Evolutionary conservation across 768 basidiomycete genomes (phyloP).

Genomic region (Calocybe gangraenosa): DNA sequence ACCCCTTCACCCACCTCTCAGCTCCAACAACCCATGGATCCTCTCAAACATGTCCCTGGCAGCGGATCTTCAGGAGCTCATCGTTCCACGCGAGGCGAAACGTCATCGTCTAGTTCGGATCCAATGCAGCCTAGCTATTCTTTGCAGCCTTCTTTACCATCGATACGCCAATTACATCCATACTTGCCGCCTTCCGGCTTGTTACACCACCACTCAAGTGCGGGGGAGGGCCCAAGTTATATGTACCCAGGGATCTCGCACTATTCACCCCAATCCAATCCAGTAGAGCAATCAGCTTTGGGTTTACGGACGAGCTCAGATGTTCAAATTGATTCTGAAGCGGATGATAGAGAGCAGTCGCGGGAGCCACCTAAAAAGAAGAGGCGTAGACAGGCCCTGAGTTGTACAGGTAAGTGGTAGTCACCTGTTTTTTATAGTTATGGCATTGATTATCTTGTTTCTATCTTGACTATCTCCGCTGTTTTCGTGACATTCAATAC

Average conservation of each 20-base stretch:
- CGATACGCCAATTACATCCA: conserved; percentile 66
- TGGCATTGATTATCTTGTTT: conserved; percentile 10
- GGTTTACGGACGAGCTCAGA: conserved; percentile 25
- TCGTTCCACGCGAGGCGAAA: conserved; percentile 17
- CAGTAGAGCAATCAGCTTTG: conserved; percentile 19
- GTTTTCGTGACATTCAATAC: conserved; percentile 13
- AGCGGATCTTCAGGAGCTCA: conserved; percentile 17
- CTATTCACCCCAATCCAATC: conserved; percentile 22
- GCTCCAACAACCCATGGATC: conserved; percentile 11
- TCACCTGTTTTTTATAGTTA: conserved; percentile 13
- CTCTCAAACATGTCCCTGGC: conserved; percentile 6
- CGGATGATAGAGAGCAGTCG: conserved; percentile 45
- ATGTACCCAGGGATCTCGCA: conserved; percentile 23
- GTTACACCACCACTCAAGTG: conserved; percentile 20
- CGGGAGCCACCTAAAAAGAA: conserved; percentile 77
- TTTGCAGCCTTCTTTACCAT: conserved; percentile 46
- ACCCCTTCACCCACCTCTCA: conserved; percentile 3
- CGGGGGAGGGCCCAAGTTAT: conserved; percentile 15
- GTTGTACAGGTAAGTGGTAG: conserved; percentile 68
- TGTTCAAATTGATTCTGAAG: conserved; percentile 50
- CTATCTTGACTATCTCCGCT: conserved; percentile 19
- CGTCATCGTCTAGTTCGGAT: conserved; percentile 20
- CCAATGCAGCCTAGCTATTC: conserved; percentile 17
- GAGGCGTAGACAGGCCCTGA: conserved; percentile 74
- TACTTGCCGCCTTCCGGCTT: conserved; percentile 55